phyloP scores from a whole-genome alignment of 768 basidiomycete genomes.

The Kwoniella sp. region DNA sequence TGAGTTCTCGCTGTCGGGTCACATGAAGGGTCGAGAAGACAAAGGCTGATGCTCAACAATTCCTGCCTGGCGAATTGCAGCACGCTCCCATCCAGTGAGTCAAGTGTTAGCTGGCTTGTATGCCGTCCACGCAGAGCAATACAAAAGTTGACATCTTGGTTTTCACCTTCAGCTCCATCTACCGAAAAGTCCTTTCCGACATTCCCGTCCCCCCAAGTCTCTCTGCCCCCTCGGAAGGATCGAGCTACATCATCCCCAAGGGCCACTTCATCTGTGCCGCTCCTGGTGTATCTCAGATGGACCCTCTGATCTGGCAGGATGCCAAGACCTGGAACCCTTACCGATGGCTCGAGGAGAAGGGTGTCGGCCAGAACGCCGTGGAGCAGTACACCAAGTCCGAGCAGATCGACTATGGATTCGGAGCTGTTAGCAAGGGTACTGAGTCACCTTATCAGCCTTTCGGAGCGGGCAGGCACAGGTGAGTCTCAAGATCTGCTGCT shows the following conservation, averaged over 20 bases:
- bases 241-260: constrained; percentile 80
- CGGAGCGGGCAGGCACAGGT: constrained; percentile 92
- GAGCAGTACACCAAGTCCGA: constrained; percentile 76
- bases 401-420: constrained; percentile 95
- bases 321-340: constrained; percentile 72
- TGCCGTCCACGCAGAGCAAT: background rate
- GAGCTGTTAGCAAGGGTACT: constrained; percentile 92
- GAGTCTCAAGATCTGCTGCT: constrained; percentile 68
- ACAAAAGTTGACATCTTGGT: background rate
- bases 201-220: constrained; percentile 80
- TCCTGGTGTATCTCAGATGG: constrained; percentile 83
- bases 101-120: background rate
- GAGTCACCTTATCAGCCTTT: constrained; percentile 97
- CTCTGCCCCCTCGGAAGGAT: constrained; percentile 67
- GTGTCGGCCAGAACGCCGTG: constrained; percentile 76
- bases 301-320: constrained; percentile 79
- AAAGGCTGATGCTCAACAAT: background rate
- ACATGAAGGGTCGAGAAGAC: background rate
- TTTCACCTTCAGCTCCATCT: constrained; percentile 43
- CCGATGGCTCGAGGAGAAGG: constrained; percentile 83
- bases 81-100: constrained; percentile 92
- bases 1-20: constrained; percentile 14
- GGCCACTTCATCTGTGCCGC: constrained; percentile 87
- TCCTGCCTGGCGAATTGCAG: no score
- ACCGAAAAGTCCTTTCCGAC: constrained; percentile 83